Base-by-base conservation (phyloP, 2,329 filamentous ascomycete genomes). In the Diaporthe ilicicola region DNA sequence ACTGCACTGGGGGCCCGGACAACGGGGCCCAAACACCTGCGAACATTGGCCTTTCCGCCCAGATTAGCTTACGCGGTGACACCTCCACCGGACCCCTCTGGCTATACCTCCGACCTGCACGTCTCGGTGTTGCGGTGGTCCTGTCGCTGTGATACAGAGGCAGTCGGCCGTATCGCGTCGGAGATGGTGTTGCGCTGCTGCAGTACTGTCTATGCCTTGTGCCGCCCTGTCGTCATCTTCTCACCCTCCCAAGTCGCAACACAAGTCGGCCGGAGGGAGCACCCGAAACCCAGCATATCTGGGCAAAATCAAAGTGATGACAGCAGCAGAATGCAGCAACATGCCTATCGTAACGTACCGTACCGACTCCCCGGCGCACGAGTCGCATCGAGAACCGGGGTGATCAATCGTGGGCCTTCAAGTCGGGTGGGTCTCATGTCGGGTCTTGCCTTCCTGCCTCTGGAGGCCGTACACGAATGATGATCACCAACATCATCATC, bases 291-390 rank as follows among this genome's bases (percentile, higher is more conserved):
- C 44, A 22, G 24, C 53, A 42, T 68, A 54, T 42, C 59, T 50
- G 59, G 59, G 66, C 66, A 59, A 50, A 42, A 51, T 59, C 66
- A 51, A 59, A 53, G 53, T 68, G 50, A 59, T 59, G 66, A 59
- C 53, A 54, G 66, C 53, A 54, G 66, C 66, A 59, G 53, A 56
- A 50, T 59, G 66, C 53, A 51, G 8, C 66, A 42, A 34, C 34
- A 15, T 64, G 44, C 59, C 29, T 17, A 62, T 37, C 39, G 39
- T 56, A 46, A 29, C 66, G 32, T 22, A 62, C 56, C 39, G 39
- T 56, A 46, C 42, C 66, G 44, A 10, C 66, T 39, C 44, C 37
- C 42, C 34, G 66, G 53, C 27, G 53, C 66, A 34, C 37, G 34
- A 68, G 66, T 59, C 50, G 66, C 66, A 68, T 59, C n/a, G 42